A percentile compares a stretch with the other conserved stretches of the same genome.
These are phyloP conservation scores for Arabidopsis arenosa DNA, from an alignment of 345 rosid genomes.

Conservation along the genomic window DNA sequence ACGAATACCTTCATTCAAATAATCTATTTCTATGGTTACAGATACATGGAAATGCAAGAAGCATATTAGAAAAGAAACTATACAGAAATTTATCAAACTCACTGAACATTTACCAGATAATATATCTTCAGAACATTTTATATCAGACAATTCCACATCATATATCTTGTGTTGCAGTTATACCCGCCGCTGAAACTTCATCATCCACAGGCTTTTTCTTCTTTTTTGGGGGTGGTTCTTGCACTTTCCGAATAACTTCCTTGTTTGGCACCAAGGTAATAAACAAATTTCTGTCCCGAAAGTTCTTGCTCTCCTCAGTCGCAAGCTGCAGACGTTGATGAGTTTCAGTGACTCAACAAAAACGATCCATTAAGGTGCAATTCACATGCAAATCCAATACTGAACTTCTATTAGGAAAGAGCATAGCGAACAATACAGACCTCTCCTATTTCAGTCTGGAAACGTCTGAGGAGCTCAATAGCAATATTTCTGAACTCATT, in stretches of 20 bases:
- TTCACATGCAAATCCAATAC: background rate
- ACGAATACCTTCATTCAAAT: slow-evolving; percentile 24
- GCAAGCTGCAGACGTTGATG: slow-evolving; percentile 65
- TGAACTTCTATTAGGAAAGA: background rate
- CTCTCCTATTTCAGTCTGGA: slow-evolving; percentile 94
- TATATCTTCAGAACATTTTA: background rate
- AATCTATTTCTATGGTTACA: slow-evolving; percentile 34
- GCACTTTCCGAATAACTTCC: slow-evolving; percentile 65
- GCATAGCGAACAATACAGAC: slow-evolving; percentile 40
- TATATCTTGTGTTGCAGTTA: slow-evolving; percentile 29
- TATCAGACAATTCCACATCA: slow-evolving; percentile 16
- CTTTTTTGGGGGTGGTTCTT: slow-evolving; percentile 66
- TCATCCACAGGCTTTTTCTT: slow-evolving; percentile 55
- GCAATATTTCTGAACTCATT: slow-evolving; percentile 89
- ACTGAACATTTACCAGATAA: background rate
- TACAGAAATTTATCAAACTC: slow-evolving; percentile 29
- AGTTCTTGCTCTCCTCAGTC: slow-evolving; percentile 81
- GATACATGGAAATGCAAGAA: slow-evolving; percentile 29
- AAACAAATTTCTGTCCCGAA: slow-evolving; percentile 74
- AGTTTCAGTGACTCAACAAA: slow-evolving; percentile 18
- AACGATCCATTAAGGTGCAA: background rate
- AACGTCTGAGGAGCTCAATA: slow-evolving; percentile 76
- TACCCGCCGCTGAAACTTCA: slow-evolving; percentile 60
- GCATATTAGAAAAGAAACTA: slow-evolving; percentile 32
- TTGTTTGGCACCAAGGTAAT: slow-evolving; percentile 85